Base-by-base conservation (phyloP, 345 rosid genomes). In the Passiflora organensis region DNA sequence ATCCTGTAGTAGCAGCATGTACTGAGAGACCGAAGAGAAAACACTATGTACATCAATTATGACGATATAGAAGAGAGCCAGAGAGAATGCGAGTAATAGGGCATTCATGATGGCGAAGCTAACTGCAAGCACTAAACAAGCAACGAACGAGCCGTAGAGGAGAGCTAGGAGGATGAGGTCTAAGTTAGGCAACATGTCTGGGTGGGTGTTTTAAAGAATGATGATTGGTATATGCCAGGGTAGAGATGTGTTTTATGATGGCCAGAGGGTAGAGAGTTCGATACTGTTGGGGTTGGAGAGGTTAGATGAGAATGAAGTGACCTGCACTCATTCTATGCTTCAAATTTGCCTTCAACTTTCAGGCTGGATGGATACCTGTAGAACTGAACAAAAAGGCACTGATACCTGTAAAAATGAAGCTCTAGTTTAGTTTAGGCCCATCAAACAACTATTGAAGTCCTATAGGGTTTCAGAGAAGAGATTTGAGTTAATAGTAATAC, bases 241-340 rank as follows among this genome's bases (percentile, higher is more conserved):
- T 8, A 28, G 5, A 0, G 15, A 10, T 9, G 20, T 0, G 6
- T 14, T 10, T 21, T 42, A 44, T 15, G 36, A 9, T n/a, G 6
- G 18, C 13, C 18, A 10, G 14, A 8, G 12, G 6, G 19, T 21
- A 41, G n/a, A 1, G 13, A 8, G 13, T 41, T 41, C 19, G 6
- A 46, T 12, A 24, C 9, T 17, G 24, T 6, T 6, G 25, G 51
- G 18, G 8, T 2, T 21, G 58, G n/a, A 62, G 57, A 42, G 54
- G 43, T 20, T 20, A 43, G 74, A 64, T 20, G 32, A 37, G 76
- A 64, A 76, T 76, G 77, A 64, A 72, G 80, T 72, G 74, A 62
- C 45, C 1, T 46, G 63, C 76, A 74, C 81, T 65, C 48, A 65
- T 68, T 66, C 65, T 42, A 25, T 42, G 21, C 37, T 13, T 49